Conservation (phyloP, 495 filamentous ascomycete genomes). For the Lindgomyces ingoldianus region DNA sequence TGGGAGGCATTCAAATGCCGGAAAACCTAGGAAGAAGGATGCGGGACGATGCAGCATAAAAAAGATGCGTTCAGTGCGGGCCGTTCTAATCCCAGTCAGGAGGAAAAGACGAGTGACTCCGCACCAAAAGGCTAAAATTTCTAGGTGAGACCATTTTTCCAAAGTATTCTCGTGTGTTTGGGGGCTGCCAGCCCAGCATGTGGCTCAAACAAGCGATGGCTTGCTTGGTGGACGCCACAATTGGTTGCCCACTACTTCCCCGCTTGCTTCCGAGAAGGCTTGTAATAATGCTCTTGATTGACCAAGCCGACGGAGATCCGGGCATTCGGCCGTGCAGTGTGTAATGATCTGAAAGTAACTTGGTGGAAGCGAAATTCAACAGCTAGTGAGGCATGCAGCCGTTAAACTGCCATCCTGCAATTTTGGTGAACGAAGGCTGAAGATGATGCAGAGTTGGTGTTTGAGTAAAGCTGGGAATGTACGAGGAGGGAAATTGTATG, state of each 20-base stretch:
- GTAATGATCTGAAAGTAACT: too few species aligned
- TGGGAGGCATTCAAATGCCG: too few species aligned
- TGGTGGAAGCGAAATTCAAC: not conserved
- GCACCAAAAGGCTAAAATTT: not conserved
- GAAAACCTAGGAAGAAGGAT: not conserved
- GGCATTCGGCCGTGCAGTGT: not conserved
- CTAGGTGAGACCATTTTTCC: not conserved
- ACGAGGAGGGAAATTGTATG: not conserved
- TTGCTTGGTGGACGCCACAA: not conserved
- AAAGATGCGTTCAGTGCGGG: not conserved
- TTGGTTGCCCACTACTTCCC: not conserved
- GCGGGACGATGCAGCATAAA: not conserved
- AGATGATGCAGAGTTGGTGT: not conserved
- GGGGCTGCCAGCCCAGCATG: not conserved
- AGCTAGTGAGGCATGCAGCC: not conserved
- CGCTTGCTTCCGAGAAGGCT: not conserved
- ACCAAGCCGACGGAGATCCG: not conserved
- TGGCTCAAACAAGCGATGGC: too few species aligned
- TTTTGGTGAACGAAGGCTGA: not conserved
- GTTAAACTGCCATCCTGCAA: not conserved
- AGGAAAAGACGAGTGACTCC: too few species aligned
- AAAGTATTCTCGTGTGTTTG: not conserved
- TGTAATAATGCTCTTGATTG: not conserved
- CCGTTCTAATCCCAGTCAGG: not conserved
- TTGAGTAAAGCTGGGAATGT: not conserved